These are phyloP conservation scores for Mayamaea pseudoterrestris DNA, from an alignment of 108 stramenopile genomes.

Conservation along the genomic window DNA sequence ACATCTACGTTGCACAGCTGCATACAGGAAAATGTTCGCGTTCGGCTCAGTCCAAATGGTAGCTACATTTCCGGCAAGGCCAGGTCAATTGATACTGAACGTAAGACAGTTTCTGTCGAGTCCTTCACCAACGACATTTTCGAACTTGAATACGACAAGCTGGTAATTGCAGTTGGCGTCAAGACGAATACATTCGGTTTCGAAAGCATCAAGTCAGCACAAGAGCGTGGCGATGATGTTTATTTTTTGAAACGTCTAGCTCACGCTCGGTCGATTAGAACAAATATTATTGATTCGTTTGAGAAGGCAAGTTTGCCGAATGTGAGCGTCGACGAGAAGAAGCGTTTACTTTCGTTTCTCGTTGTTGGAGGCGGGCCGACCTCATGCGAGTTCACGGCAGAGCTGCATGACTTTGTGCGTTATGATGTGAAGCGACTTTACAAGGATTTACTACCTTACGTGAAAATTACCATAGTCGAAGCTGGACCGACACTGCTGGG, in stretches of 20 bases:
- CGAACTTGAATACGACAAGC: constrained; percentile 75
- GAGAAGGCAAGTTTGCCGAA: constrained; percentile 84
- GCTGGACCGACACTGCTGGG: constrained; percentile 84
- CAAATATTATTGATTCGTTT: constrained; percentile 88
- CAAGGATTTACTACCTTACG: constrained; percentile 64
- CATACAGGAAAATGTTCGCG: constrained; percentile 92
- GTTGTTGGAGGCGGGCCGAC: constrained; percentile 97
- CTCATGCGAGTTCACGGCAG: constrained; percentile 88
- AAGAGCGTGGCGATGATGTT: constrained; percentile 35
- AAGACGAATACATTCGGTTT: constrained; percentile 69
- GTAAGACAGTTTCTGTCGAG: constrained; percentile 23
- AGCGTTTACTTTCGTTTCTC: constrained; percentile 86
- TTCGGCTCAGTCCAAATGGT: constrained; percentile 28
- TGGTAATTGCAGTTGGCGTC: constrained; percentile 81
- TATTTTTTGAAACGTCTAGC: constrained; percentile 93
- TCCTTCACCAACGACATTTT: constrained; percentile 26
- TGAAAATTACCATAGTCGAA: constrained; percentile 84
- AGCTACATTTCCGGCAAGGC: constrained; percentile 82
- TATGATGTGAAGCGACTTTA: constrained; percentile 81
- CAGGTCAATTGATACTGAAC: constrained; percentile 39
- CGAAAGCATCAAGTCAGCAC: constrained; percentile 32
- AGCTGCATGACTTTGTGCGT: constrained; percentile 87
- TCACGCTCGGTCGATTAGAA: constrained; percentile 90
- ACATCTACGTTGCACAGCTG: too few relatives aligned
- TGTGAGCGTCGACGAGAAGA: constrained; percentile 46